Evolutionary conservation across 768 basidiomycete species (phyloP), one percentile per base, ranked within the genome.

Genomic region (Amanita molliuscula): DNA sequence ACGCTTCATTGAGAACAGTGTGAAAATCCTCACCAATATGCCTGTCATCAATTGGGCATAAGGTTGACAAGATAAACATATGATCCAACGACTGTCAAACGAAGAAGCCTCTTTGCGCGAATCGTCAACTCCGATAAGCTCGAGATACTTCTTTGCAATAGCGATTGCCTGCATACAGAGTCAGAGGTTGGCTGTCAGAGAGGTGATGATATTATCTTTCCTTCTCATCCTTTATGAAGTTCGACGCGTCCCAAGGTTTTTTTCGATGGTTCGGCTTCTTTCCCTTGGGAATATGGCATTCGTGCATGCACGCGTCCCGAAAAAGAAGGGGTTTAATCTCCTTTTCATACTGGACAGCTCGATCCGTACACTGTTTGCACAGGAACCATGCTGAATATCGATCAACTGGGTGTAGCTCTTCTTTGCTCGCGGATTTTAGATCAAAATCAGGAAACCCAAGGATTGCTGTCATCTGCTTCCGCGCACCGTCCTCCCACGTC

Each of bases 151-250:
- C 28, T 51, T 36, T 15, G 45, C 1, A 10, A 21, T 48, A 18
- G 31, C 35, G 15, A 45, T 44, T 6, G 44, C 43, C 50, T 51
- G 7, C 11, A 18, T 4, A 10, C 7, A 21, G 33, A 31, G 16
- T 18, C 11, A 36, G 25, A 18, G 3, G 34, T 16, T 29, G 34
- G 38, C 11, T 3, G 18, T 36, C 8, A 13, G 4, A 51, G 6
- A n/a, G 1, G 11, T 6, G 9, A 37, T 7, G 35, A 36, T 18
- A 36, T 15, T 15, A 7, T 23, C 49, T 29, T 16, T 37, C 50
- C 50, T 44, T 51, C 10, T 51, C 50, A 15, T 51, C 43, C 37
- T 33, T 44, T 18, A 51, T 44, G 34, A 51, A 51, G 15, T 8
- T 38, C 7, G 50, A 51, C 1, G 44, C 35, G 33, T 45, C 25